Base-by-base conservation (phyloP, 805 yeast species). In the Scheffersomyces ergatensis region DNA sequence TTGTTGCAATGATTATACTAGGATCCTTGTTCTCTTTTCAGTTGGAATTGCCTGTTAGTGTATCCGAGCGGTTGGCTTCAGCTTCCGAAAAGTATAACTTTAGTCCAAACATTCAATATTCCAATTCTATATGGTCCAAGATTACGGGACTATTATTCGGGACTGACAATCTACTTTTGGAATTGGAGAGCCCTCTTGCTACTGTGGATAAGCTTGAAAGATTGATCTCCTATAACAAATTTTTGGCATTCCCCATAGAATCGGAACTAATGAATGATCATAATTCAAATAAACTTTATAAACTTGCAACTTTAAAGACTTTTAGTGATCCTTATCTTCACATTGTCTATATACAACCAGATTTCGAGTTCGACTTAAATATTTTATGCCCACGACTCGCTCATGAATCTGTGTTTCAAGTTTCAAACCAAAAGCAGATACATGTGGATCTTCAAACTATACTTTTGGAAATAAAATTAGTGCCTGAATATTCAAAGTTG, bases 311-410 rank as follows among this genome's bases (percentile, higher is more conserved):
- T 12, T 37, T 57, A 31, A 43, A 36, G 4, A 44, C 48, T 1
- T 57, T 42, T 26, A 45, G 53, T 11, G 62, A 55, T 38, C 58
- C 61, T 4, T 42, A 34, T 20, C 33, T 30, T 2, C 30, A 34
- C 18, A 20, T 47, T 1, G 31, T 26, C 5, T 45, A 38, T 13
- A 39, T 45, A 20, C 36, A 42, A 3, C 24, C 31, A 9, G 42
- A 40, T 15, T 44, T 34, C 16, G 46, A 39, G 16, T 45, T 49
- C 37, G 45, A 40, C 12, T 45, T 42, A 18, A 36, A 35, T 1
- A 38, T 40, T 18, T 26, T 49, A 20, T 58, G 63, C 39, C 27
- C 45, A 19, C 30, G 32, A 8, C 24, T 57, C 8, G 39, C 43
- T 24, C 40, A 36, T 30, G 45, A 46, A 19, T 38, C 38, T n/a